Base-by-base conservation (phyloP, 2,329 filamentous ascomycete species). In the Dactylonectria macrodidyma region DNA sequence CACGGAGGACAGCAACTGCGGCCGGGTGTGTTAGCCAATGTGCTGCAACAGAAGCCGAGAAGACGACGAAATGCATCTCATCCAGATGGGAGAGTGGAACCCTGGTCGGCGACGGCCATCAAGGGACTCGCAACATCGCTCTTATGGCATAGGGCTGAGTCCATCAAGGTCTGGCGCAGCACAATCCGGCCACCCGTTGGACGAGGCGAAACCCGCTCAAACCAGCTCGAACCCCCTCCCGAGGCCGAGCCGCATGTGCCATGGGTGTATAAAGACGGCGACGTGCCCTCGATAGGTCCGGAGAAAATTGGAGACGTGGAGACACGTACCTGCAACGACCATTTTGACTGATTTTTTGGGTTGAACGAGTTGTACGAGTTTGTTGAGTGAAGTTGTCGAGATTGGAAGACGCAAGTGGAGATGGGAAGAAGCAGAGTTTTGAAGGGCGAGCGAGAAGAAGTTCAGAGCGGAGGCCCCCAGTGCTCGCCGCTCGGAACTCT, bases 1-100 rank as follows among this genome's bases (percentile, higher is more conserved):
- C 96, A 85, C 96, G 95, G 88, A 99, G 87, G 84, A 97, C 94
- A 86, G 93, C 93, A 87, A 98, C 96, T 98, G 80, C 68, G 78
- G 51, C 52, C 48, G 46, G 57, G 44, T 24, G 19, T 30, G 62
- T 79, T 70, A 79, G 75, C 73, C 24, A 62, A 48, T 61, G 58
- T 47, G 34, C 59, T 62, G 36, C 44, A 59, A 30, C 14, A 11
- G 34, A 51, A 51, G 48, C 47, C 44, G 26, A 22, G 24, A 50
- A 41, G 34, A 59, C 33, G 48, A 24, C 47, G 26, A 61, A 30
- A 46, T 48, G 55, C 26, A 30, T 57, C 36, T 26, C 34, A 34
- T 22, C 38, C 34, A 24, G 44, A 19, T 19, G 19, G 19, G 19
- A 36, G 58, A 60, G 57, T 24, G 60, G 44, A 58, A 61, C 65